A percentile compares a stretch with the other conserved stretches of the same genome.
phyloP scores from a whole-genome alignment of 257 asterid species.

The Solanum stenotomum region DNA sequence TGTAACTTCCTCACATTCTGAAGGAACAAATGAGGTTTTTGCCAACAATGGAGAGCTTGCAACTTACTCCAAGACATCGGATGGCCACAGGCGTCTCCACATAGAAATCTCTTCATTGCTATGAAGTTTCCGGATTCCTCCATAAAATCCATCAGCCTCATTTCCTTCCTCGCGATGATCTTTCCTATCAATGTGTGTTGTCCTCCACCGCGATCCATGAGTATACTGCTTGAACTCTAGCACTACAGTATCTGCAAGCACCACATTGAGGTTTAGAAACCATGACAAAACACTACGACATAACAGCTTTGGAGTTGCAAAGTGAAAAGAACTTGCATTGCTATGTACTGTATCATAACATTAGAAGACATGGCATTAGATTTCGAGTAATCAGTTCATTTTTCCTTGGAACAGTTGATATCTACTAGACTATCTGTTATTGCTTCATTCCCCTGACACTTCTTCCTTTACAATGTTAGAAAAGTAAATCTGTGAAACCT shows the following conservation, averaged over 20 bases:
- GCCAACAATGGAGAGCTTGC: not conserved
- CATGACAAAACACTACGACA: not conserved
- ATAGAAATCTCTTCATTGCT: slow-evolving; percentile 38
- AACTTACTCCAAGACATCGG: slow-evolving; percentile 50
- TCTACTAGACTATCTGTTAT: not conserved
- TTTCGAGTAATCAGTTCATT: not conserved
- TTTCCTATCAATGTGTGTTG: slow-evolving; percentile 40
- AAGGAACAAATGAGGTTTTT: not conserved
- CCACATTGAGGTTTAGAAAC: not conserved
- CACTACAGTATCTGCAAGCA: slow-evolving; percentile 42
- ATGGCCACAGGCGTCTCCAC: slow-evolving; percentile 71
- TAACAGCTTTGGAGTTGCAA: not conserved
- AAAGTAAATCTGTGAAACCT: not conserved
- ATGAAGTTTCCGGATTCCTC: slow-evolving; percentile 52
- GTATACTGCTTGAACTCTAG: slow-evolving; percentile 84
- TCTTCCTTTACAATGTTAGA: not conserved
- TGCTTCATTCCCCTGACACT: not conserved
- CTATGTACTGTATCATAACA: not conserved
- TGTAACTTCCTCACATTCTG: not conserved
- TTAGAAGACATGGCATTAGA: not conserved
- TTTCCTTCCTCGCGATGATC: slow-evolving; percentile 75
- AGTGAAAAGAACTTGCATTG: not conserved
- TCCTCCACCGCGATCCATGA: slow-evolving; percentile 74
- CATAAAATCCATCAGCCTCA: slow-evolving; percentile 70
- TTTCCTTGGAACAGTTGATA: not conserved